These are phyloP conservation scores for Dactylellina leptospora DNA, from an alignment of 2,329 filamentous ascomycete genomes.

Conservation along the genomic window DNA sequence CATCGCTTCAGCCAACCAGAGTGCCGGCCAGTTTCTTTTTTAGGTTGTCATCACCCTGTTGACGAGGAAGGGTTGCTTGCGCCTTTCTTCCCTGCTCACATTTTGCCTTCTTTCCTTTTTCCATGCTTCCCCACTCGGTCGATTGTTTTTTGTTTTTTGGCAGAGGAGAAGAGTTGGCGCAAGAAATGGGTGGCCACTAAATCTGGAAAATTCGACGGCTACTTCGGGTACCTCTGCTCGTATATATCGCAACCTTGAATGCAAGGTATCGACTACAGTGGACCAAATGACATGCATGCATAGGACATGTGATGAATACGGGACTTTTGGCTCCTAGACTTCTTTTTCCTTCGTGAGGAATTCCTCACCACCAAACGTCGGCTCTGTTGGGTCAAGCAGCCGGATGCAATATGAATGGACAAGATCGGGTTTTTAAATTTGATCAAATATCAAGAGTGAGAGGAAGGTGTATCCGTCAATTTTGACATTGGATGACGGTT, in stretches of 20 bases:
- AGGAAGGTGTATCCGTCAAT: conserved; percentile 51
- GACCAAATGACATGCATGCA: conserved; percentile 47
- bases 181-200: conserved; percentile 40
- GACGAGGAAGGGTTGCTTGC: conserved; percentile 38
- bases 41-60: conserved; percentile 49
- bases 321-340: conserved; percentile 9
- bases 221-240: conserved; percentile 49
- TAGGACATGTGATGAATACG: conserved; percentile 49
- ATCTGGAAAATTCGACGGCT: conserved; percentile 54
- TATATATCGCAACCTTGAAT: conserved; percentile 20
- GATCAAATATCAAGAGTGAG: conserved; percentile 32
- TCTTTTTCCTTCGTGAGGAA: conserved; percentile 39
- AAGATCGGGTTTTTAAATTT: conserved; percentile 41
- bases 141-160: neutral
- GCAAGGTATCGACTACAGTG: conserved; percentile 39
- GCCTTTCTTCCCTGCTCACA: conserved; percentile 31
- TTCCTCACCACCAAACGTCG: conserved; percentile 40
- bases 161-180: neutral
- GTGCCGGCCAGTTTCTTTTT: conserved; percentile 47
- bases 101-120: conserved; percentile 15
- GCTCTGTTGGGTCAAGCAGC: conserved; percentile 43
- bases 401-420: conserved; percentile 34
- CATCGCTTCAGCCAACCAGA: conserved; percentile 28
- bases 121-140: conserved; percentile 9
- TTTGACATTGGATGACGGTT: conserved; percentile 21